Evolutionary conservation across 768 basidiomycete genomes (phyloP).

Genomic region (Tylopilus vinaceipallidus): DNA sequence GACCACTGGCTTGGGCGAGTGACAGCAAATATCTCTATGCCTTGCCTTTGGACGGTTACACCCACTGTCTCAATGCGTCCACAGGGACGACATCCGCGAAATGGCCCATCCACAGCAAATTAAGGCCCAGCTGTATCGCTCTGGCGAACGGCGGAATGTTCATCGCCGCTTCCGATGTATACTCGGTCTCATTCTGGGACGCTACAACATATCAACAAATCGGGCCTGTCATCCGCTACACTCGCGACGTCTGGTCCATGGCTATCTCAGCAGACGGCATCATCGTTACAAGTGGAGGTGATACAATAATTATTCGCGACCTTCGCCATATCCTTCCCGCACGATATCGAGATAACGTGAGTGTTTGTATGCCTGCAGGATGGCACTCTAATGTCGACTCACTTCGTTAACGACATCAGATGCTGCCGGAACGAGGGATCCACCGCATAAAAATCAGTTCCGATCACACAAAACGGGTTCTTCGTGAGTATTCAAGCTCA

Average conservation of each 20-base stretch:
- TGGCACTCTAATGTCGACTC: too few relatives aligned
- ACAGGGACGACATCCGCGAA: neutral
- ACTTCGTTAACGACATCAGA: too few relatives aligned
- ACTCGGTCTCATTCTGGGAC: slow-evolving; percentile 11
- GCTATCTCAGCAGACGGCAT: neutral
- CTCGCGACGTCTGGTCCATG: neutral
- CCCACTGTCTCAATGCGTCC: neutral
- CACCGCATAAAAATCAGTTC: too few relatives aligned
- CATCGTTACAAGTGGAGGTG: neutral
- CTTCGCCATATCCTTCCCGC: neutral
- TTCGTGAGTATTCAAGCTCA: too few relatives aligned
- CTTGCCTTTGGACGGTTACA: neutral
- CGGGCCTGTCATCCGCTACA: neutral
- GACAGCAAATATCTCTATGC: slow-evolving; percentile 1
- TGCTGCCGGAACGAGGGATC: too few relatives aligned
- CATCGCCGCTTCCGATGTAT: neutral
- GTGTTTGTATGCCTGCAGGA: too few relatives aligned
- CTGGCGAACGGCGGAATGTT: neutral
- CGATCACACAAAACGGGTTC: too few relatives aligned
- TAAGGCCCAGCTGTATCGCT: neutral
- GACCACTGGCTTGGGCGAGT: neutral
- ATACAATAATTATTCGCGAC: neutral
- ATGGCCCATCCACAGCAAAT: neutral
- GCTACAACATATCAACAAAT: neutral
- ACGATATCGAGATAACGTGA: neutral